These are phyloP conservation scores for Citeromyces hawaiiensis DNA, from an alignment of 1,139 yeast genomes.

Conservation along the genomic window DNA sequence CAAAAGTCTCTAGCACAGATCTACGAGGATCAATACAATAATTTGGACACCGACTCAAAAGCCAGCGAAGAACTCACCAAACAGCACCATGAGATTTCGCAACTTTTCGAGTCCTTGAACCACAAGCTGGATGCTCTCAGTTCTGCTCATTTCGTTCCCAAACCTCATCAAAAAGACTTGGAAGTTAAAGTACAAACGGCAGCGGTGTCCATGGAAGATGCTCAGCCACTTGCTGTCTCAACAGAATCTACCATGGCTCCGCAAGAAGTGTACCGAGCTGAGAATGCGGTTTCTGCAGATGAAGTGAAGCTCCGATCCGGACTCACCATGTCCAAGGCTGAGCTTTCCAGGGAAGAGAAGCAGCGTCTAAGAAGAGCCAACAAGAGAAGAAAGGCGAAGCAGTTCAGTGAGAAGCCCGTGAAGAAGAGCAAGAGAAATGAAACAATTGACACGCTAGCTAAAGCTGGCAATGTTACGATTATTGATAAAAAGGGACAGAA, in stretches of 20 bases:
- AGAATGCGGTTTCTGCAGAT: conserved; percentile 29
- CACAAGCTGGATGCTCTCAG: conserved; percentile 78
- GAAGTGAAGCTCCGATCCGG: conserved; percentile 76
- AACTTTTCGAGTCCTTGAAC: conserved; percentile 46
- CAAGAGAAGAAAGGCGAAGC: conserved; percentile 36
- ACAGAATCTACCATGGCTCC: conserved; percentile 79
- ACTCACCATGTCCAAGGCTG: conserved; percentile 70
- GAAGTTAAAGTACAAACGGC: conserved; percentile 75
- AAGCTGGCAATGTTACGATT: too few species aligned
- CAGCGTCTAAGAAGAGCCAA: conserved; percentile 77
- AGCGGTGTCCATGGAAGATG: conserved; percentile 86
- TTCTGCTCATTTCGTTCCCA: conserved; percentile 89
- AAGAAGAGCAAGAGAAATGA: too few species aligned
- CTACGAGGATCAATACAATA: conserved; percentile 75
- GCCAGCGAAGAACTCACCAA: conserved; percentile 48
- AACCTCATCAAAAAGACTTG: conserved; percentile 68
- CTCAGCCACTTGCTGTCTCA: conserved; percentile 81
- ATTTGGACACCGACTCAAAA: conserved; percentile 25
- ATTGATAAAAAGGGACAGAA: too few species aligned
- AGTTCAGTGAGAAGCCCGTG: too few species aligned
- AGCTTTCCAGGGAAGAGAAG: conserved; percentile 76
- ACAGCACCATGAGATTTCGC: conserved; percentile 69
- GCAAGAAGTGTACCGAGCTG: conserved; percentile 76
- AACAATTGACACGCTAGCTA: too few species aligned
- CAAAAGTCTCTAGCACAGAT: conserved; percentile 81